A percentile compares a stretch with the other conserved stretches of the same genome.
Conservation (phyloP, 2,329 filamentous ascomycete genomes). For the Zasmidium cellare region DNA sequence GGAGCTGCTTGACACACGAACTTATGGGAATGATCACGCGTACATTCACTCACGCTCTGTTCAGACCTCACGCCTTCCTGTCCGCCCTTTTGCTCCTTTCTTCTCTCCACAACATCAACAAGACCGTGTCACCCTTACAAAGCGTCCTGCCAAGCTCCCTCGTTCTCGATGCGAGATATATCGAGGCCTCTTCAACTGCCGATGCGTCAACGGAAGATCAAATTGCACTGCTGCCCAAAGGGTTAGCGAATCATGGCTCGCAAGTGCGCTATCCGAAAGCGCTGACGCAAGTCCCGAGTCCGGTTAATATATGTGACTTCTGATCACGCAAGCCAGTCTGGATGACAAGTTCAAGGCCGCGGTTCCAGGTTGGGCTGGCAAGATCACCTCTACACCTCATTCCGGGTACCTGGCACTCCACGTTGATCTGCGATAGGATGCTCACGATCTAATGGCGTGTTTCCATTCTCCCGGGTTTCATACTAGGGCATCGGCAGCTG, state of each 20-base stretch:
- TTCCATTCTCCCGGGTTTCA: background rate
- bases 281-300: background rate
- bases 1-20: too few relatives aligned
- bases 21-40: too few relatives aligned
- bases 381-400: background rate
- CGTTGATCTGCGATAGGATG: background rate
- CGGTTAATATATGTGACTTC: background rate
- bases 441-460: background rate
- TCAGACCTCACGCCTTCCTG: too few relatives aligned
- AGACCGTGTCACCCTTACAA: background rate
- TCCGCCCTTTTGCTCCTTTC: too few relatives aligned
- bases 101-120: too few relatives aligned
- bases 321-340: background rate
- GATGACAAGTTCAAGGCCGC: background rate
- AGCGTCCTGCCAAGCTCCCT: background rate
- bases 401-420: background rate
- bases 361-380: background rate
- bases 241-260: constrained; percentile 1
- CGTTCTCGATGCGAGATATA: background rate
- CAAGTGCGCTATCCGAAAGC: constrained; percentile 3
- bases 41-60: too few relatives aligned
- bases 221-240: constrained; percentile 2
- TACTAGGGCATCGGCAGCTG: background rate
- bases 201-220: background rate
- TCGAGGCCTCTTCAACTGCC: background rate